Base-by-base conservation (phyloP, 2,329 filamentous ascomycete genomes). In the Chrysoporthe austroafricana region DNA sequence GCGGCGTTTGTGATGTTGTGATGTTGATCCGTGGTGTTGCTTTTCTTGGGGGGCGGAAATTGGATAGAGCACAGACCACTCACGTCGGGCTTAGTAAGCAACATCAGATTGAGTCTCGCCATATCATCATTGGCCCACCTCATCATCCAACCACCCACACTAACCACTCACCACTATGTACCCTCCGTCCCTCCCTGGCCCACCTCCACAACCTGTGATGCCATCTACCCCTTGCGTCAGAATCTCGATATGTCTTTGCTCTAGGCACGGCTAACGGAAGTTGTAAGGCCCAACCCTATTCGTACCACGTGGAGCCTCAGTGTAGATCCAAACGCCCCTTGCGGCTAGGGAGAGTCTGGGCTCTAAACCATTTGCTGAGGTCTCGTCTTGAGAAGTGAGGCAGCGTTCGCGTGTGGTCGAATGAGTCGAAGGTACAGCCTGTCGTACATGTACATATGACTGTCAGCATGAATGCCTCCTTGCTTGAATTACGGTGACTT, bases 1-100 rank as follows among this genome's bases (percentile, higher is more conserved):
- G 59, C 59, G 26, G 43, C 26, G 59, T 11, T 21, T 48, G 59
- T 18, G 26, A 36, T 46, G 32, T 34, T 18, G 62, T 43, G 62
- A 63, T 63, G 62, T 56, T 54, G 36, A 43, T 9, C 14, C 36
- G 34, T 63, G 61, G 48, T 39, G 61, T 63, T 63, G 48, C 61
- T 63, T 63, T 63, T 11, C 50, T 56, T 63, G 34, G n/a, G 32
- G n/a, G 46, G 11, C 39, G 50, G 62, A 63, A 44, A 63, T 63
- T 63, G 5, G 50, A 43, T 34, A 16, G 34, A 46, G 62, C 50
- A 63, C 50, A 54, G 8, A 21, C 50, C 26, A 32, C 4, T 13
- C 26, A 13, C 26, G 11, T 32, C 50, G 6, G 5, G 50, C 50
- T 54, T 32, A 54, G 16, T 54, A 21, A 54, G 50, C 50, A 21